Base-by-base conservation (phyloP, 1,284 basidiomycete species). In the Anthracocystis setariae region DNA sequence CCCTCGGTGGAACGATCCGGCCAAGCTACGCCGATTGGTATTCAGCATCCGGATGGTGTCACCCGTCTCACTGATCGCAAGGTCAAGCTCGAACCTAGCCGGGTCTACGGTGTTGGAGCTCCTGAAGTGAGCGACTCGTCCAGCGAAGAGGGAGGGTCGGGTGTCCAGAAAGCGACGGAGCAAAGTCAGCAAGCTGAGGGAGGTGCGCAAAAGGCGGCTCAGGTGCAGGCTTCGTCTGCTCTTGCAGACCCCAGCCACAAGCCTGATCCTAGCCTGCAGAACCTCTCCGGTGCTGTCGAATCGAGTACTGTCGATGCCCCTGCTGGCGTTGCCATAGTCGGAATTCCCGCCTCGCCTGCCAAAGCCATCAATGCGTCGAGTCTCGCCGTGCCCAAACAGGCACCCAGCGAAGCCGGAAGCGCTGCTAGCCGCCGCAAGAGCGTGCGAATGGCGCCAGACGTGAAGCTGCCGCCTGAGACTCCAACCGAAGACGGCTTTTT, bases 391-490 rank as follows among this genome's bases (percentile, higher is more conserved):
- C 53, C 58, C n/a, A 53, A 43, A 29, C 56, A 56, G 23, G 64
- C 65, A 20, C 60, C 52, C 15, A 70, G 64, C 58, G 74, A 73
- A 27, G 53, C 51, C 18, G 73, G 38, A 47, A 67, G 63, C 61
- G 46, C 60, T 37, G 51, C 72, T 18, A 51, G 56, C 38, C 59
- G 73, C 7, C 62, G 77, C n/a, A 82, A 80, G 65, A 76, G 72
- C 47, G 80, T 82, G n/a, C 67, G 80, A 17, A 72, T 82, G 64
- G 78, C 78, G 20, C 78, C 78, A 8, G 78, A 79, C 44, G 54
- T 57, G 48, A 80, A 80, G 72, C 63, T 78, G 1, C 70, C 76
- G 15, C 73, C 78, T 9, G 78, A 80, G 35, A 77, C 79, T 32
- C 74, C 76, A 0, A 65, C 67, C 12, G 58, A 55, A 4, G 58